A percentile compares a stretch with the other conserved stretches of the same genome.
These are phyloP conservation scores for Mimosa bimucronata DNA, from an alignment of 306 rosid species.

Conservation along the genomic window DNA sequence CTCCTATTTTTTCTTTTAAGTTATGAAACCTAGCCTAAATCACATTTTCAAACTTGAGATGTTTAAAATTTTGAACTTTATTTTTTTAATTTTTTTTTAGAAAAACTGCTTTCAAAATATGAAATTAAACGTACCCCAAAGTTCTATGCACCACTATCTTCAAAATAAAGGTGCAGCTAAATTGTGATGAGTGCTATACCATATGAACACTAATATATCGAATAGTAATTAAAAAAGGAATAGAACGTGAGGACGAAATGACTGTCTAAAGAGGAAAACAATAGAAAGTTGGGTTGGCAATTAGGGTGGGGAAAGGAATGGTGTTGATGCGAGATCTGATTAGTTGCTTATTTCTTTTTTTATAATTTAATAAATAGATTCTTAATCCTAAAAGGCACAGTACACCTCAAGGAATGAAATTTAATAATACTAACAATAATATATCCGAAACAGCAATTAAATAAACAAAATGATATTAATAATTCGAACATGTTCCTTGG, in stretches of 20 bases:
- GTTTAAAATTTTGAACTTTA: too few relatives aligned
- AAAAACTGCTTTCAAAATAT: too few relatives aligned
- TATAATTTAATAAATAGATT: not conserved
- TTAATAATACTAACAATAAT: not conserved
- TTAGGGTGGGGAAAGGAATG: slow-evolving; percentile 26
- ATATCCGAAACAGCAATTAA: not conserved
- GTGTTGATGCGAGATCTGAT: slow-evolving; percentile 29
- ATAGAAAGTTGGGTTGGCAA: slow-evolving; percentile 11
- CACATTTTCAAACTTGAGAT: too few relatives aligned
- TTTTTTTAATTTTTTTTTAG: too few relatives aligned
- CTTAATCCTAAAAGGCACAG: slow-evolving; percentile 31
- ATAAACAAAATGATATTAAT: slow-evolving; percentile 15
- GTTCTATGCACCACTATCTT: not conserved
- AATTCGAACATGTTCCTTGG: slow-evolving; percentile 37
- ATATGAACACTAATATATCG: too few relatives aligned
- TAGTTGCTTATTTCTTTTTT: slow-evolving; percentile 19
- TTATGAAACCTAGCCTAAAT: too few relatives aligned
- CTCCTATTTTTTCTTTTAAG: too few relatives aligned
- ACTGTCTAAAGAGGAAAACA: slow-evolving; percentile 4
- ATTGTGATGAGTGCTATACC: not conserved
- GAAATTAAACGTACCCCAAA: too few relatives aligned
- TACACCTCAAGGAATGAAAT: not conserved
- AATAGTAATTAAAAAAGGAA: not conserved
- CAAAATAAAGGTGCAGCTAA: not conserved
- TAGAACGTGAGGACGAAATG: slow-evolving; percentile 27